Percentiles rank a stretch among this genome's conserved stretches.
These are phyloP conservation scores for Priceomyces medius DNA, from an alignment of 805 yeast genomes.

Conservation along the genomic window DNA sequence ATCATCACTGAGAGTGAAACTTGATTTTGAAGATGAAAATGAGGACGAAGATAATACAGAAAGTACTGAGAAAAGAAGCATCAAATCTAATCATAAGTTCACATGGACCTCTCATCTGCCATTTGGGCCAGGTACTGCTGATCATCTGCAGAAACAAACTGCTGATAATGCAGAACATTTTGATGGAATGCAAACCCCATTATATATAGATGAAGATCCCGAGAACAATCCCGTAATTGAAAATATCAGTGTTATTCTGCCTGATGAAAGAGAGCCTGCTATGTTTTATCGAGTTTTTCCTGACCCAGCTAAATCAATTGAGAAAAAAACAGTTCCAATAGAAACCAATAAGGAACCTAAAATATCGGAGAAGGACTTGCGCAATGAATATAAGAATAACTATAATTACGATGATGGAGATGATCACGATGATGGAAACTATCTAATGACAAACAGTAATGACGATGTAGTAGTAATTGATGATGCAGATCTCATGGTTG, in stretches of 20 bases:
- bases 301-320: too few relatives aligned
- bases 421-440: neutral
- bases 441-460: neutral
- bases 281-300: neutral
- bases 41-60: constrained; percentile 8
- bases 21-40: constrained; percentile 20
- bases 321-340: constrained; percentile 6
- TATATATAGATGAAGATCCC: constrained; percentile 8
- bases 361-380: constrained; percentile 2
- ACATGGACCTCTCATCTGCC: neutral
- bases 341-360: constrained; percentile 4
- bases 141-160: neutral
- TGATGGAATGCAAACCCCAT: neutral
- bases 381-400: constrained; percentile 8
- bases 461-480: constrained; percentile 8
- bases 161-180: neutral
- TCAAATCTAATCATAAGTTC: constrained; percentile 16
- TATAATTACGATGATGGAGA: constrained; percentile 7
- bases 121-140: neutral
- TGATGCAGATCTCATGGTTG: constrained; percentile 8
- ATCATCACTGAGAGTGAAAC: constrained; percentile 4
- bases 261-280: neutral
- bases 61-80: constrained; percentile 17
- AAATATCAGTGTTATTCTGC: constrained; percentile 6
- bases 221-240: constrained; percentile 17